Percentiles rank a stretch among this genome's conserved stretches.
Conservation (phyloP, 2,329 filamentous ascomycete genomes). For the Calonectria henricotiae region DNA sequence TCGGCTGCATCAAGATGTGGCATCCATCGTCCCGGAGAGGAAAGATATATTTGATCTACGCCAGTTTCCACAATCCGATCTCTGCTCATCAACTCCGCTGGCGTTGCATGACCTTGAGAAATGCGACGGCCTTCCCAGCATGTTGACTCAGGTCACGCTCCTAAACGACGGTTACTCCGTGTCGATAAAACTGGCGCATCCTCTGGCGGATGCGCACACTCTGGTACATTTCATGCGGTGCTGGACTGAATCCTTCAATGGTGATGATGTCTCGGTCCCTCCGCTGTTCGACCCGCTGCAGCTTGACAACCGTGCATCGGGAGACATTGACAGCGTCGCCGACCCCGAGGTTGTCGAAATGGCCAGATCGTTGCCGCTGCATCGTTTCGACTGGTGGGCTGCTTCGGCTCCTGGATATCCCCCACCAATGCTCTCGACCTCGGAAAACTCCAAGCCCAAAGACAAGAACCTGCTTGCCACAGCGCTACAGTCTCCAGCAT, state of each 20-base stretch:
- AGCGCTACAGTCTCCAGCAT: not conserved
- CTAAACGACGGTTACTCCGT: constrained; percentile 3
- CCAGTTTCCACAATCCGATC: constrained; percentile 3
- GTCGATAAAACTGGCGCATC: constrained; percentile 14
- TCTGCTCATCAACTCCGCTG: constrained; percentile 7
- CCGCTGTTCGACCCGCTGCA: constrained; percentile 7
- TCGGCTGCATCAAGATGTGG: not conserved
- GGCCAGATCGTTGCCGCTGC: constrained; percentile 2
- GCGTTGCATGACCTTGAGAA: constrained; percentile 1
- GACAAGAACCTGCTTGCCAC: constrained; percentile 1
- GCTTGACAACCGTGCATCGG: constrained; percentile 3
- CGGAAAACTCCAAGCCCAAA: constrained; percentile 11
- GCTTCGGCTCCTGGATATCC: not conserved
- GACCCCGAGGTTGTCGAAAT: constrained; percentile 1
- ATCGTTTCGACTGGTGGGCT: constrained; percentile 24
- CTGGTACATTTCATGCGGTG: constrained; percentile 9
- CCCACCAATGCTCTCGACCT: not conserved
- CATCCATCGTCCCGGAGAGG: constrained; percentile 2
- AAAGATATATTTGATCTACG: not conserved
- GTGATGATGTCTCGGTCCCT: not conserved
- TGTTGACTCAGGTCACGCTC: constrained; percentile 3
- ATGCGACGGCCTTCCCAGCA: constrained; percentile 7
- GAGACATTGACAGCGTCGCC: constrained; percentile 3
- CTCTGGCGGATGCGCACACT: constrained; percentile 12
- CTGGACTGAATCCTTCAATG: constrained; percentile 7